A percentile compares a stretch with the other conserved stretches of the same genome.
Conservation (phyloP, 2,329 filamentous ascomycete species). For the Monosporascus sp. region DNA sequence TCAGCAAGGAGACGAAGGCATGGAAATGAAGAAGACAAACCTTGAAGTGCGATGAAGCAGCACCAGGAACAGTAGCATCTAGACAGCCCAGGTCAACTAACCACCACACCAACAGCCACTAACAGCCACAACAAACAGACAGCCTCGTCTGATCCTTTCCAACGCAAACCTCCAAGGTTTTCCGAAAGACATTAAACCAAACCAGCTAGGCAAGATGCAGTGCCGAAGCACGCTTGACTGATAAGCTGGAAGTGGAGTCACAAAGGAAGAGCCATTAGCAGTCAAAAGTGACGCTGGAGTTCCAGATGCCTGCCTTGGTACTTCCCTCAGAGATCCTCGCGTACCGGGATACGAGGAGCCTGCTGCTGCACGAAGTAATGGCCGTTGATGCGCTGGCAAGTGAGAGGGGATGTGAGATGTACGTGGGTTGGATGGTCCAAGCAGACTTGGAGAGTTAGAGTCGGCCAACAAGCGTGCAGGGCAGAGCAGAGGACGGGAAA, state of each 20-base stretch:
- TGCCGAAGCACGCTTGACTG: not conserved
- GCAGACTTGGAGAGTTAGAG: not conserved
- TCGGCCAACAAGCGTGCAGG: too few relatives aligned
- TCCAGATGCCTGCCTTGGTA: not conserved
- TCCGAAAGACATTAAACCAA: not conserved
- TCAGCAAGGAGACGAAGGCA: too few relatives aligned
- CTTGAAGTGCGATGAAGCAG: too few relatives aligned
- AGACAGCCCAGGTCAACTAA: not conserved
- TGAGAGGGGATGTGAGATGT: not conserved
- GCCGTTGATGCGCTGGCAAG: not conserved
- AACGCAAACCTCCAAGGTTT: not conserved
- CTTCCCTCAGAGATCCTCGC: not conserved
- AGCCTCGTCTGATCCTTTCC: not conserved
- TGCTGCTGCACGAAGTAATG: not conserved
- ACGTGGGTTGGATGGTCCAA: not conserved
- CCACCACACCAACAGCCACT: not conserved
- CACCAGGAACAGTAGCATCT: too few relatives aligned
- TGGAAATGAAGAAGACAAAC: too few relatives aligned
- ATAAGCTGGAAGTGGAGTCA: not conserved
- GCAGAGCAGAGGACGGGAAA: too few relatives aligned
- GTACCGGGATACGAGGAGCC: not conserved
- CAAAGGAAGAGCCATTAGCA: not conserved
- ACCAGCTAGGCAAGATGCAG: not conserved
- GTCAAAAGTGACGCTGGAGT: not conserved
- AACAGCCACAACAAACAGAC: not conserved